Conservation (phyloP, 1,139 yeast species). For the Meyerozyma carpophila region DNA sequence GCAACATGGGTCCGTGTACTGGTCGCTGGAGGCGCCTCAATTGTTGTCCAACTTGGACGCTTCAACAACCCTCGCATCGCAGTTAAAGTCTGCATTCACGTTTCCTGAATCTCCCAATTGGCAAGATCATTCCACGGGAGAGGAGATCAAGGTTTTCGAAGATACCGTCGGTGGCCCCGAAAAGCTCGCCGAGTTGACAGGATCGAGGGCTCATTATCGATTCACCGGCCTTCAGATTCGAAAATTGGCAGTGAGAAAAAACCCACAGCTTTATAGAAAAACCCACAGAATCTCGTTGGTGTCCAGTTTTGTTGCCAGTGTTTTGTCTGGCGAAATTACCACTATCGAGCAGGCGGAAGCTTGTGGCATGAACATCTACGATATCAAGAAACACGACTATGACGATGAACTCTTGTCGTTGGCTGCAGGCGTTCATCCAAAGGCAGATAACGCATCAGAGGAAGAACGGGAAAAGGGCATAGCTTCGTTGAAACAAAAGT, state of each 20-base stretch:
- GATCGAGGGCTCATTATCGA: slow-evolving; percentile 84
- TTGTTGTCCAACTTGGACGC: slow-evolving; percentile 28
- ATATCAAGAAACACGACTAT: slow-evolving; percentile 49
- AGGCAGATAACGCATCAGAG: slow-evolving; percentile 8
- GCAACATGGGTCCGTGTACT: slow-evolving; percentile 87
- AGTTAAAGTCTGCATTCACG: slow-evolving; percentile 49
- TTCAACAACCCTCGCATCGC: slow-evolving; percentile 32
- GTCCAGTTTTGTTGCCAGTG: slow-evolving; percentile 71
- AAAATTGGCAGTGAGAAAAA: slow-evolving; percentile 52
- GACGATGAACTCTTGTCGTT: slow-evolving; percentile 44
- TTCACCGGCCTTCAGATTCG: slow-evolving; percentile 89
- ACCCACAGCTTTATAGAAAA: slow-evolving; percentile 47
- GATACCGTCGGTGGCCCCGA: slow-evolving; percentile 58
- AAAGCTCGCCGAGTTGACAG: slow-evolving; percentile 62
- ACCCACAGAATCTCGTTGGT: slow-evolving; percentile 69
- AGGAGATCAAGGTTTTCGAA: slow-evolving; percentile 63
- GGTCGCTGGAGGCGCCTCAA: slow-evolving; percentile 50
- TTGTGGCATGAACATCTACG: slow-evolving; percentile 88
- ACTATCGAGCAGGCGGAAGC: slow-evolving; percentile 80
- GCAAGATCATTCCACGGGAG: slow-evolving; percentile 88
- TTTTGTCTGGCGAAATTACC: slow-evolving; percentile 60
- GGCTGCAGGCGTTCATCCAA: slow-evolving; percentile 19
- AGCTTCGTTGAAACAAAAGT: slow-evolving; percentile 36
- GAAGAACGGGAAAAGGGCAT: slow-evolving; percentile 24
- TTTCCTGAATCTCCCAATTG: slow-evolving; percentile 77